phyloP scores from a whole-genome alignment of 1,139 yeast species.

The Torulaspora pretoriensis region DNA sequence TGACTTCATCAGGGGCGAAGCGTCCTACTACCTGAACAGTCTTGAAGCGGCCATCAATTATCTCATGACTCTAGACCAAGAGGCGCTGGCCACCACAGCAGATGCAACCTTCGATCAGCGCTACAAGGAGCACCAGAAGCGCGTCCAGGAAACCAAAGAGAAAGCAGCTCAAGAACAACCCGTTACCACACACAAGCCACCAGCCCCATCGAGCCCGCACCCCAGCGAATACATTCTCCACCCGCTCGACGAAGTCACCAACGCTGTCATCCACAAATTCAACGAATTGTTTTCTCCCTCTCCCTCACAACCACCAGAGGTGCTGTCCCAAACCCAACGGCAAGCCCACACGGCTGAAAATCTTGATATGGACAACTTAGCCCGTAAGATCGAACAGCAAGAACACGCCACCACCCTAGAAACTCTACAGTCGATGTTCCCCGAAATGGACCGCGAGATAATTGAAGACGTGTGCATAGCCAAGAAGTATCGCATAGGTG shows the following conservation, averaged over 20 bases:
- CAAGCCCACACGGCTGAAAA: conserved; percentile 13
- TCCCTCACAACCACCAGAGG: conserved; percentile 4
- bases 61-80: conserved; percentile 54
- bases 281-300: conserved; percentile 25
- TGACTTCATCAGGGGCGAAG: conserved; percentile 78
- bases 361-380: conserved; percentile 14
- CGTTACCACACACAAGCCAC: background rate
- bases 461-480: conserved; percentile 66
- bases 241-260: conserved; percentile 34
- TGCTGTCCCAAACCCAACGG: conserved; percentile 21
- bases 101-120: conserved; percentile 52
- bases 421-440: conserved; percentile 68
- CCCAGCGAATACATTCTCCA: conserved; percentile 21
- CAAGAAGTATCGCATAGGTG: conserved; percentile 66
- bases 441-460: conserved; percentile 62
- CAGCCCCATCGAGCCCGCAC: conserved; percentile 5
- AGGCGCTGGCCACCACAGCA: conserved; percentile 59
- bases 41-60: conserved; percentile 80
- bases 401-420: conserved; percentile 44
- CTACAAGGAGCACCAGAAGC: conserved; percentile 41
- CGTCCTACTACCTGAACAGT: conserved; percentile 84
- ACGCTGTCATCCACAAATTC: conserved; percentile 26
- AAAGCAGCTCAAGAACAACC: background rate
- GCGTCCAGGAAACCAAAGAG: conserved; percentile 1
- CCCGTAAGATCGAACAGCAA: conserved; percentile 30